Evolutionary conservation across 2,329 filamentous ascomycete genomes (phyloP), one percentile per base, ranked within the genome.

Genomic region (Fusarium metavorans): DNA sequence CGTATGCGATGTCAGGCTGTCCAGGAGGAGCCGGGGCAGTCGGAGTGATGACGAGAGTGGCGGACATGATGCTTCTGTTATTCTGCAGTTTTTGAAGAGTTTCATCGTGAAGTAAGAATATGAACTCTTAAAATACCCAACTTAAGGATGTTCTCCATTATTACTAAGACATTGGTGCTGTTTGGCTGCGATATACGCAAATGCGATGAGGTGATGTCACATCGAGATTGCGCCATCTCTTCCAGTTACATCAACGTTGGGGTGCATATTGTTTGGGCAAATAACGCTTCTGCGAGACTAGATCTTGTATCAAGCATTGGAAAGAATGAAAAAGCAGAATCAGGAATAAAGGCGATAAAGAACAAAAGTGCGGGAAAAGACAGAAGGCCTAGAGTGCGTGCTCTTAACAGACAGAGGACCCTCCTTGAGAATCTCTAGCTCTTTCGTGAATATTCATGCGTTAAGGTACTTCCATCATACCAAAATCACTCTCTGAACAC

Each of bases 401-500:
- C 27, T 30, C 2, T 3, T 30, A 30, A 11, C 37, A 11, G 18
- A n/a, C n/a, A n/a, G n/a, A n/a, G n/a, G n/a, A 6, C 37, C 18
- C 37, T 37, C 18, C 37, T n/a, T 41, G 3, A 13, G 18, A 5
- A 6, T 9, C 18, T 13, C 10, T 0, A 13, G 18, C 39, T 20
- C 18, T n/a, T 41, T n/a, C 9, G 5, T 13, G 39, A 41, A 41
- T 20, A 20, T 11, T 11, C 39, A 41, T 20, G 39, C 39, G 3
- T 41, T 1, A 23, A 45, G 13, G 20, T 6, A 23, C 20, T 3
- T 13, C 10, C 20, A 45, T 13, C 14, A 5, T 9, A 7, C 41
- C 3, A 5, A 20, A 45, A 20, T 20, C 32, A 73, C 14, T 75
- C 77, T 14, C 78, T 73, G 18, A 85, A 84, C 2, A 62, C 30